Conservation (phyloP, 2,329 filamentous ascomycete genomes). For the Aspergillus caelatus region DNA sequence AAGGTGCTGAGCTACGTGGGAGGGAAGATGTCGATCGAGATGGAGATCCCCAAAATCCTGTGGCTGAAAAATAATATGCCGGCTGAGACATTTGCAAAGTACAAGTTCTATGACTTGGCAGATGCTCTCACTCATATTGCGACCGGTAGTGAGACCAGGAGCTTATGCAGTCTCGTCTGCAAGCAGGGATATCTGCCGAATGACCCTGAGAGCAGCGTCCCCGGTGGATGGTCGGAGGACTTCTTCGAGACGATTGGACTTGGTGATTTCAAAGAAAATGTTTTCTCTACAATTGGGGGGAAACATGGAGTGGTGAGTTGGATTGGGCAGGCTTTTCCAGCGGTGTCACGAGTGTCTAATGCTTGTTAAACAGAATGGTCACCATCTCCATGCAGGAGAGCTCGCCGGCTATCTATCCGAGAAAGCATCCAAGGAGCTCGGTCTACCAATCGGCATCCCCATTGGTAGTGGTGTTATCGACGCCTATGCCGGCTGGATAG, state of each 20-base stretch:
- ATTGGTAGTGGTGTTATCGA: conserved; percentile 97
- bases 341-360: neutral
- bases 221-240: conserved; percentile 95
- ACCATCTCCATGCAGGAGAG: conserved; percentile 89
- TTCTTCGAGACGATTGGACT: conserved; percentile 87
- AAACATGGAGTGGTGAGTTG: neutral
- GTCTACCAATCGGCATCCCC: conserved; percentile 84
- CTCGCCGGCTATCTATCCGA: conserved; percentile 85
- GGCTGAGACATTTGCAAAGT: conserved; percentile 80
- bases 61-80: conserved; percentile 99
- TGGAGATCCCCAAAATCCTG: conserved; percentile 98
- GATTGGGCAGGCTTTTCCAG: too few species aligned
- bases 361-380: conserved; percentile 69
- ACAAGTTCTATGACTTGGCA: conserved; percentile 95
- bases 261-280: conserved; percentile 56
- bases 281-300: neutral
- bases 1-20: conserved; percentile 96
- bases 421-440: conserved; percentile 79
- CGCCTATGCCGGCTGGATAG: conserved; percentile 97
- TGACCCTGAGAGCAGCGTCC: conserved; percentile 90
- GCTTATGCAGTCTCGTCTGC: conserved; percentile 94
- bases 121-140: conserved; percentile 94
- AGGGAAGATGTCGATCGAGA: conserved; percentile 98
- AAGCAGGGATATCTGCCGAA: conserved; percentile 97
- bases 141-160: conserved; percentile 86